Evolutionary conservation across 192 early-diverging fungal genomes (phyloP), one percentile per base, ranked within the genome.

Genomic region (Diversispora epigaea): DNA sequence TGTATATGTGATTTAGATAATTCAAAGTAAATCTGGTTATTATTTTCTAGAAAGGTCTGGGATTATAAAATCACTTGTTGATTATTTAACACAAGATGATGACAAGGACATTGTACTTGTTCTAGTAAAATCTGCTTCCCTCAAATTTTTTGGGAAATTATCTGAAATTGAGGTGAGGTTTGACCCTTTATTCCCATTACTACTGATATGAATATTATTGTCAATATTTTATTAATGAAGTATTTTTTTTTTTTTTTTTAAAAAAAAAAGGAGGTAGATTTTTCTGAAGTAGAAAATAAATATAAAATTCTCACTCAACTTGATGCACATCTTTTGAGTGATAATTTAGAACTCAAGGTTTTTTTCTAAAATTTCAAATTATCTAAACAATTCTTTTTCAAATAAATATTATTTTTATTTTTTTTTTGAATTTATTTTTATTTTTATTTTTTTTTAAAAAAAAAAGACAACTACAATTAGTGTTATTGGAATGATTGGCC

Each of bases 71-170:
- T 73, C 80, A 14, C 60, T 87, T 11, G 72, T 69, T 46, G 68
- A 54, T n/a, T 22, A 78, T 7, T 50, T 87, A 50, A 40, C 57
- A 15, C 67, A 73, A 46, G 68, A 80, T 47, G 62, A 64, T 41
- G 69, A 63, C 1, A 46, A 19, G 4, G 83, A 86, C 60, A 67
- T 81, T 19, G 77, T 66, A 21, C 56, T 73, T 7, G 76, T 78
- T 5, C 63, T 87, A 40, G 45, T 77, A 11, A 77, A 75, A 63
- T 77, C 78, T 64, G 80, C 81, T 12, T 70, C 77, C 10, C 57
- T 87, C 67, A 86, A 84, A 50, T 83, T 87, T 60, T 84, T 86
- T 77, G 85, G 79, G 11, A 71, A 49, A 57, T 39, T 85, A 44
- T 76, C 73, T 15, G 74, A 64, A 45, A 64, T 71, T 0, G 14